Base-by-base conservation (phyloP, 768 basidiomycete species). In the Pleurotus platypus region DNA sequence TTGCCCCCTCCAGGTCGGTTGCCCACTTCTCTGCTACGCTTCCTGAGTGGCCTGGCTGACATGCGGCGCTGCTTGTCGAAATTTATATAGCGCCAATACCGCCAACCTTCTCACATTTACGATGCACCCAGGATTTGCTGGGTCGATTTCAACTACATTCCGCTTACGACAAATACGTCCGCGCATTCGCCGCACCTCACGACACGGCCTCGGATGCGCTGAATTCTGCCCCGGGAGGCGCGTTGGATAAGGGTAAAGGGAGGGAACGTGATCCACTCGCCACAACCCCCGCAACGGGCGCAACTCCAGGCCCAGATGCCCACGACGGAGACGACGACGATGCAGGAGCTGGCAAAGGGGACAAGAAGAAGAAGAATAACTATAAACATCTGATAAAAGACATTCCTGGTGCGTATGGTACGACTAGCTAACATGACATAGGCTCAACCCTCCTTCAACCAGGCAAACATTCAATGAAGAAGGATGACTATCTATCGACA, bases 381-480 rank as follows among this genome's bases (percentile, higher is more conserved):
- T 91, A 90, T 64, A 87, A 83, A 63, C 85, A 90, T 63, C 79
- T 90, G 55, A 87, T 91, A 64, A 89, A 85, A 74, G 83, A 80
- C 57, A 75, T 87, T 46, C 88, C 88, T 60, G 89, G 86, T 86
- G 68, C 63, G 83, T 75, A 37, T 49, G 27, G 51, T 56, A 37
- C 54, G 48, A 48, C 39, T 26, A 47, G 46, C 46, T 18, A 40
- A 9, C 12, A 58, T 43, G 45, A 26, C 20, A 49, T 24, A 24
- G 22, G 18, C 15, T 50, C 58, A 50, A 20, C 35, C 50, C 49
- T 57, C 45, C 47, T 49, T 47, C 18, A 12, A 45, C 16, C 61
- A 87, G 86, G 89, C 58, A 91, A 90, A 68, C 89, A 91, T 61
- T 87, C 89, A 26, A 77, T 82, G 77, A 90, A 89, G 75, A 92